Base-by-base conservation (phyloP, 768 basidiomycete genomes). In the Fistulinella prunicolor region DNA sequence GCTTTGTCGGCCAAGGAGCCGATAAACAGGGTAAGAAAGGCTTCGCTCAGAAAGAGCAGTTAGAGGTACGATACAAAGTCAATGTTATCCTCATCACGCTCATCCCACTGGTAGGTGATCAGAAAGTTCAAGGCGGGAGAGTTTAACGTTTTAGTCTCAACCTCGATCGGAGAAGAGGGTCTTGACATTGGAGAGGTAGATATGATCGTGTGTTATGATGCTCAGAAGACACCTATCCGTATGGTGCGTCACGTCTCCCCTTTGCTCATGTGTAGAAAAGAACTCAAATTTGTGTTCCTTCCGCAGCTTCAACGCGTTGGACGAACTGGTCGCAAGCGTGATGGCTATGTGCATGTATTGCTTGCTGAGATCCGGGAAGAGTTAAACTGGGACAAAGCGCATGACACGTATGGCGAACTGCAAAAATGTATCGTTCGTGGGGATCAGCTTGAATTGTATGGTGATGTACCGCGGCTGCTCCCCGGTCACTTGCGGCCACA, bases 171-270 rank as follows among this genome's bases (percentile, higher is more conserved):
- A 19, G 96, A 99, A 69, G 96, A 99, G 67, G 96, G 96, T 48
- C 75, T 99, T 16, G 96, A 99, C 65, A 99, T 99, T 46, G 96
- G 96, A 26, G 94, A 96, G 64, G 86, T 99, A 14, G 96, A 99
- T 64, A 75, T 94, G 61, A 95, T 97, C 47, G 73, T 97, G 40
- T 97, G 94, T 60, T 99, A 98, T 65, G 96, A 99, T 56, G 85
- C 94, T 21, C 91, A 94, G 59, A 96, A 95, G 72, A 91, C 91
- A 1, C 88, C 94, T 1, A 94, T 97, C 53, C 90, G 94, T 48
- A 93, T 96, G 88, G 95, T 95, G 65, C 43, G 82, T 54, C 20
- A 38, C 49, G 38, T 28, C 23, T 28, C 8, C 19, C n/a, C 9
- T 22, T 29, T 20, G 1, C 29, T 17, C 17, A n/a, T n/a, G n/a